Evolutionary conservation across 768 basidiomycete species (phyloP).

Genomic region (Suillus cothurnatus): DNA sequence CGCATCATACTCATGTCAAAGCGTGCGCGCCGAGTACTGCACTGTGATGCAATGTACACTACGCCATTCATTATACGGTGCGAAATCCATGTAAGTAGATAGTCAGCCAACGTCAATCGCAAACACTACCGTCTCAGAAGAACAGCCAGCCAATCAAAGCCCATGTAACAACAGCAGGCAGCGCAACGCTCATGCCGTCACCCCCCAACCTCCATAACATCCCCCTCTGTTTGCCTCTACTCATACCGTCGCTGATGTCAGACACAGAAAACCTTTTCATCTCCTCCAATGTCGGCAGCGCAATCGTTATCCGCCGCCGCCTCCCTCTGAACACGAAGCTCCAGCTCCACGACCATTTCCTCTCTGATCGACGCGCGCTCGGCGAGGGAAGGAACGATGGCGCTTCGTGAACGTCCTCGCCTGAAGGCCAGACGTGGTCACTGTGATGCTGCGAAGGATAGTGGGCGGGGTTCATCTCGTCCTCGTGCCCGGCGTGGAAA

Average conservation of each 20-base stretch:
- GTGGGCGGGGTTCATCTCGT: constrained; percentile 49
- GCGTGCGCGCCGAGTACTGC: background rate
- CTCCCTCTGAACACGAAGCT: constrained; percentile 58
- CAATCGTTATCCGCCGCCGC: constrained; percentile 54
- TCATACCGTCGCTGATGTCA: constrained; percentile 11
- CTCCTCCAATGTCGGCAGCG: constrained; percentile 39
- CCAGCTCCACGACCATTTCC: constrained; percentile 38
- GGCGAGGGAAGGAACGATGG: constrained; percentile 35
- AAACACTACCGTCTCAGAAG: constrained; percentile 19
- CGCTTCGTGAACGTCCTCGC: constrained; percentile 1
- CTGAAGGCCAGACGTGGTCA: constrained; percentile 37
- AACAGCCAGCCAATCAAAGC: constrained; percentile 30
- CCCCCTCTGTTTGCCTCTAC: constrained; percentile 26
- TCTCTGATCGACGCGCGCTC: constrained; percentile 29
- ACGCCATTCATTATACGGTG: background rate
- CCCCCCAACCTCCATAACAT: constrained; percentile 37
- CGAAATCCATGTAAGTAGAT: background rate
- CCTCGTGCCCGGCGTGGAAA: constrained; percentile 46
- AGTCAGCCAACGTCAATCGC: background rate
- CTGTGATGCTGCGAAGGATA: constrained; percentile 45
- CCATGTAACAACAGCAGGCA: constrained; percentile 30
- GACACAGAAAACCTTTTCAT: constrained; percentile 16
- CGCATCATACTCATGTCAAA: background rate
- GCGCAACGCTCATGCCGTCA: constrained; percentile 38
- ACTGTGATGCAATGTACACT: background rate